Base-by-base conservation (phyloP, 495 filamentous ascomycete genomes). In the Oidiodendron maius region DNA sequence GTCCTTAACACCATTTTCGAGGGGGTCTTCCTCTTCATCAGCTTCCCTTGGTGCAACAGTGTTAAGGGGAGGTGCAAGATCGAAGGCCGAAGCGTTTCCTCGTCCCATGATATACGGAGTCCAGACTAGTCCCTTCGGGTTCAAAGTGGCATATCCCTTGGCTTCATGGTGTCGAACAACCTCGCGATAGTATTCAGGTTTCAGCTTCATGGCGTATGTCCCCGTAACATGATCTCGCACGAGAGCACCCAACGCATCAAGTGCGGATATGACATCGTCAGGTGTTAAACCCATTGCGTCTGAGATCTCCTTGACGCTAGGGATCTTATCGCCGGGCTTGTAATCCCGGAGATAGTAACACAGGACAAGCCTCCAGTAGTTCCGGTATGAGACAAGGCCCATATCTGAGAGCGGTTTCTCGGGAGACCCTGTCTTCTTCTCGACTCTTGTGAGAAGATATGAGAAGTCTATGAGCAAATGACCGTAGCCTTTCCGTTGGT, bases 341-440 rank as follows among this genome's bases (percentile, higher is more conserved):
- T 41, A 50, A 21, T 62, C 50, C 48, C 65, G 68, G 43, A 89
- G 53, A 30, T 94, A 77, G 51, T 93, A 87, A 59, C 90, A 96
- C 28, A 97, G 70, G 10, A 94, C 71, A 13, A 95, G 70, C 32
- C 91, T 79, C 93, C 93, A 98, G 62, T 98, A 98, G 54, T 93
- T 96, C 15, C 94, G 82, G 60, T 98, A 98, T 1, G 91, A 96
- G 1, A 97, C 89, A 28, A 98, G 68, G 1, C 93, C 93, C 87
- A 98, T 94, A 65, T 98, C 93, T 0, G 93, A 97, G 4, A 98
- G 80, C 0, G 93, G 93, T 64, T 98, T 98, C 62, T 98, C 93
- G 2, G 93, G 93, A 0, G 93, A 96, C 5, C 93, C 93, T 2
- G 89, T 95, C 61, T 96, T 96, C 58, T 85, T 80, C 66, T 98